Evolutionary conservation across 805 yeast genomes (phyloP).

Genomic region (Sugiyamaella boreocaroliniensis): DNA sequence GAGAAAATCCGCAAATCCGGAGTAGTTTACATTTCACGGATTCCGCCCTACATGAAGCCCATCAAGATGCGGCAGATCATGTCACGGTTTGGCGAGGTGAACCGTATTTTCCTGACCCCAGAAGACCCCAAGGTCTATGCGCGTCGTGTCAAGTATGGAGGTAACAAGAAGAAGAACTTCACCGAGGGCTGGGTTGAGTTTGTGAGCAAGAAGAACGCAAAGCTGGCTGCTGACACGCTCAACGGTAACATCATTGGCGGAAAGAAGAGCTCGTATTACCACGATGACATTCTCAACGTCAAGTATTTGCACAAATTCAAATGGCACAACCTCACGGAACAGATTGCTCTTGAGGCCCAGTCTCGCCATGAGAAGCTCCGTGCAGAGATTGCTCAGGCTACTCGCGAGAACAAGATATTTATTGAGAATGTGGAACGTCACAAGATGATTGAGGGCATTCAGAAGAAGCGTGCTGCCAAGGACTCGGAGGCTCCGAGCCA

Average conservation of each 20-base stretch:
- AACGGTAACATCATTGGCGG: constrained; percentile 92
- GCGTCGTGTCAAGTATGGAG: constrained; percentile 74
- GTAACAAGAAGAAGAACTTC: constrained; percentile 80
- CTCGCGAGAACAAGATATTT: constrained; percentile 76
- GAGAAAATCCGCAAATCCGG: constrained; percentile 67
- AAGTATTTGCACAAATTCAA: constrained; percentile 88
- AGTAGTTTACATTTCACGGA: constrained; percentile 81
- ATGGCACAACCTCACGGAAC: constrained; percentile 92
- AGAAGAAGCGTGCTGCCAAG: constrained; percentile 40
- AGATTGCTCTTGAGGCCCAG: constrained; percentile 85
- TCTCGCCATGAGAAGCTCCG: constrained; percentile 80
- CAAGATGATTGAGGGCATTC: constrained; percentile 68
- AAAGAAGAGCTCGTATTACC: constrained; percentile 79
- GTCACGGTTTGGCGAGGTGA: constrained; percentile 78
- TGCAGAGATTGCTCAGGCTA: constrained; percentile 84
- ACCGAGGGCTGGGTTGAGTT: constrained; percentile 98
- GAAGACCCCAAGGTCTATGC: constrained; percentile 64
- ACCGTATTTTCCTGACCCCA: constrained; percentile 77
- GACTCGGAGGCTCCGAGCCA: constrained; percentile 20
- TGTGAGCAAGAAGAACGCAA: constrained; percentile 75
- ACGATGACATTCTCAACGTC: constrained; percentile 89
- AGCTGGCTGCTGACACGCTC: constrained; percentile 74
- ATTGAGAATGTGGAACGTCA: constrained; percentile 79
- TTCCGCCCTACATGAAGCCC: constrained; percentile 98
- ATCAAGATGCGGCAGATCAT: constrained; percentile 77